Base-by-base conservation (phyloP, 257 asterid species). In the Ilex asprella region DNA sequence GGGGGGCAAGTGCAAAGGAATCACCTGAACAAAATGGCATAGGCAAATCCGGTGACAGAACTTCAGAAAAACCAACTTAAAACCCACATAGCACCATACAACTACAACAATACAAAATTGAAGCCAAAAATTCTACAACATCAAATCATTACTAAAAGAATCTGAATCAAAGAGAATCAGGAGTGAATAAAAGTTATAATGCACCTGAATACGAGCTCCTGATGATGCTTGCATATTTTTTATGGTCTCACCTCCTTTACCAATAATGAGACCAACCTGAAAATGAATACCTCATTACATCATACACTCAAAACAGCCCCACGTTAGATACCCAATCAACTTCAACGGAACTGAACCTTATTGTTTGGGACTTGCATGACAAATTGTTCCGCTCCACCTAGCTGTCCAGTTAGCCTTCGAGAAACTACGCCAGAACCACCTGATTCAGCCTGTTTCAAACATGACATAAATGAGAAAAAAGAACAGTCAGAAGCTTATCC, bases 221-320 rank as follows among this genome's bases (percentile, higher is more conserved):
- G 96, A 68, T 10, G 57, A 75, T 12, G 90, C 88, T 81, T 91
- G 98, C 96, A 91, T 91, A 66, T 59, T 86, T 67, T 84, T 91
- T 63, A 91, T 88, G 70, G 96, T 88, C 77, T 91, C 98, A 29
- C 98, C 98, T 39, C 98, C 96, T 80, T 91, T 91, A 16, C 98
- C 98, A 76, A 91, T 91, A 46, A 91, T 95, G 74, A 91, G 98
- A 31, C 98, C 98, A 56, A 91, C 98, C 97, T 91, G 72, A 39
- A 71, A 72, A 66, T 62, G 30, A 14, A 13, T 55, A 62, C 12
- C 21, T 21, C 3, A 27, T 67, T 69, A 60, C 55, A 9, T 41
- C 2, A 63, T 5, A 31, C 63, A 52, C 50, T 54, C 61, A 47
- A 21, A 2, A 63, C 30, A 51, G 16, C 56, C 5, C 55, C 13